Evolutionary conservation across 768 basidiomycete species (phyloP).

Genomic region (Russula olivacea): DNA sequence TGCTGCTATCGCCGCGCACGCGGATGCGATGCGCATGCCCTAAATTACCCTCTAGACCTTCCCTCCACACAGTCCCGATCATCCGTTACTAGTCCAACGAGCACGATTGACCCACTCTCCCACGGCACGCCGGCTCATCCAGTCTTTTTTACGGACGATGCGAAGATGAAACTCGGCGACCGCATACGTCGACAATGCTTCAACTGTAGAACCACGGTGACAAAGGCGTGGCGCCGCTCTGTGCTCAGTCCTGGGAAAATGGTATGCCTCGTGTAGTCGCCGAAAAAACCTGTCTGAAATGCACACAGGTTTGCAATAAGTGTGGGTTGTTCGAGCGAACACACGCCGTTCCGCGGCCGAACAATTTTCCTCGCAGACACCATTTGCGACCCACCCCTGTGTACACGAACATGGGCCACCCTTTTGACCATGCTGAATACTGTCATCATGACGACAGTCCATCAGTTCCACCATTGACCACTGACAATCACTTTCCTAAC

Average conservation of each 20-base stretch:
- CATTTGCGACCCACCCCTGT: background rate
- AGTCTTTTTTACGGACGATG: conserved; percentile 56
- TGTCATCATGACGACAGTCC: background rate
- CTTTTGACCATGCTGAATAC: background rate
- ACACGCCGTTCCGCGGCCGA: conserved; percentile 63
- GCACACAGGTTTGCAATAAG: conserved; percentile 39
- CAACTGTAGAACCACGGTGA: conserved; percentile 79
- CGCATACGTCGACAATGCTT: conserved; percentile 68
- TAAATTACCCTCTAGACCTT: background rate
- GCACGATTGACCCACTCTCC: background rate
- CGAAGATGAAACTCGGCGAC: conserved; percentile 70
- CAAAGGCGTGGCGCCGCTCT: conserved; percentile 70
- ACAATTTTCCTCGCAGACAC: conserved; percentile 8
- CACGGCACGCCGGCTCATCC: background rate
- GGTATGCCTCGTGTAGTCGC: conserved; percentile 26
- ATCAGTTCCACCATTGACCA: background rate
- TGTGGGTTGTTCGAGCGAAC: conserved; percentile 78
- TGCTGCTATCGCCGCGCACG: background rate
- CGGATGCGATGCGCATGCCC: background rate
- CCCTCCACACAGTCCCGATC: background rate
- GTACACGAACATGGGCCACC: background rate
- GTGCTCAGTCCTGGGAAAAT: conserved; percentile 77
- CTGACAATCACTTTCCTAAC: background rate
- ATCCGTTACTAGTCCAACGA: background rate
- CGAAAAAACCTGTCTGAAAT: background rate